Conservation (phyloP, 2,329 filamentous ascomycete genomes). For the Penicillium sp. region DNA sequence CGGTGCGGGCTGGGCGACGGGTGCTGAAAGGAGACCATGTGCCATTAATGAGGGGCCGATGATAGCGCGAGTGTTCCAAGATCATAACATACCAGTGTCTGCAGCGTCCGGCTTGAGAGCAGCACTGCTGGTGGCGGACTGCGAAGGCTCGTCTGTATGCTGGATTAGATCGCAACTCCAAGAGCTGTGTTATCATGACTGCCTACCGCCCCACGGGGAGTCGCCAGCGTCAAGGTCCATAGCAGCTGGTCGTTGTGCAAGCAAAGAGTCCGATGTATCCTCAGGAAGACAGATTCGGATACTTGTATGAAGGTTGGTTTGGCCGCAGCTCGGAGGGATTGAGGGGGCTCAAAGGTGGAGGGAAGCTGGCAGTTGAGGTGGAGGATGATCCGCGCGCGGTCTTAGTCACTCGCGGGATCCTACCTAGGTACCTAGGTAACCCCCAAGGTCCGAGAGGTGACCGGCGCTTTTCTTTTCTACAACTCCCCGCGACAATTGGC, state of each 20-base stretch:
- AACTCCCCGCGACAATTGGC: background rate
- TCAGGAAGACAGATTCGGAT: conserved; percentile 1
- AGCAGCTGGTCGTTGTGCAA: conserved; percentile 3
- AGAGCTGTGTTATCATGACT: conserved; percentile 26
- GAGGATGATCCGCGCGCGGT: conserved; percentile 25
- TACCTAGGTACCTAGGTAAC: conserved; percentile 1
- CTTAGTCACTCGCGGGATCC: conserved; percentile 30
- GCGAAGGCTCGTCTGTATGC: conserved; percentile 47
- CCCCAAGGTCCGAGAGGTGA: conserved; percentile 12
- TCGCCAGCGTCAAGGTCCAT: conserved; percentile 47
- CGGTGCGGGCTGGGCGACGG: conserved; percentile 28
- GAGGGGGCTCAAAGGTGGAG: conserved; percentile 7
- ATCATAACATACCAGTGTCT: conserved; percentile 30
- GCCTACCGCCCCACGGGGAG: conserved; percentile 51
- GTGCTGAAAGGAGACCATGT: conserved; percentile 23
- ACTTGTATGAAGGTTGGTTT: conserved; percentile 5
- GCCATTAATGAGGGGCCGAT: conserved; percentile 22
- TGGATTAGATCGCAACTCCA: conserved; percentile 25
- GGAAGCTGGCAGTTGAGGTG: conserved; percentile 22
- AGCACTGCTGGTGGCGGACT: conserved; percentile 33
- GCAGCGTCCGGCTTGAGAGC: conserved; percentile 28
- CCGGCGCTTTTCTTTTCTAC: conserved; percentile 1
- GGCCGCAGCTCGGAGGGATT: conserved; percentile 8
- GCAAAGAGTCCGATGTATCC: background rate
- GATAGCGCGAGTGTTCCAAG: conserved; percentile 7